Evolutionary conservation across 352 stramenopile genomes (phyloP).

Genomic region (Phytophthora ramorum): DNA sequence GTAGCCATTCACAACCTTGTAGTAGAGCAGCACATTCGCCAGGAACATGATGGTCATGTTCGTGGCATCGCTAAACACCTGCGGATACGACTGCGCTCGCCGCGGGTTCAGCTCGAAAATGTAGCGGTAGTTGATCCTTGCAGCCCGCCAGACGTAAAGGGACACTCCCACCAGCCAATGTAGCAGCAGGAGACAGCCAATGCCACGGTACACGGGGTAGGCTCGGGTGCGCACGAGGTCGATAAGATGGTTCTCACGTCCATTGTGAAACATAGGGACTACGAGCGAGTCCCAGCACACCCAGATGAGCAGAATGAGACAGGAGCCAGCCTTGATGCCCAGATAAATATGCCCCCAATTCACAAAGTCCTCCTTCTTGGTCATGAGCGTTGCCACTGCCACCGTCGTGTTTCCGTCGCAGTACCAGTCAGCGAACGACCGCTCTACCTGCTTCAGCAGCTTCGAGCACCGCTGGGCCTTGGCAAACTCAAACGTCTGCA

Average conservation of each 20-base stretch:
- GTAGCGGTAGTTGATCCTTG: slow-evolving; percentile 95
- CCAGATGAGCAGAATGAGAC: slow-evolving; percentile 89
- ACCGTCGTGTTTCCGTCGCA: slow-evolving; percentile 78
- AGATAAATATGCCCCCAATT: slow-evolving; percentile 88
- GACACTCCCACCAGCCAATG: slow-evolving; percentile 96
- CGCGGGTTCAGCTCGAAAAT: slow-evolving; percentile 95
- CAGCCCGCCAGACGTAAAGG: slow-evolving; percentile 91
- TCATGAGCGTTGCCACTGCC: slow-evolving; percentile 83
- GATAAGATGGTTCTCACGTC: slow-evolving; percentile 76
- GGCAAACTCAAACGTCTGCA: slow-evolving; percentile 70
- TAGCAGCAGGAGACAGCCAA: slow-evolving; percentile 94
- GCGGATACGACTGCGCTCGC: slow-evolving; percentile 80
- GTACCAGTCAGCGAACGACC: slow-evolving; percentile 75
- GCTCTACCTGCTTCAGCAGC: slow-evolving; percentile 66
- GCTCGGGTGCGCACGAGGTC: slow-evolving; percentile 79
- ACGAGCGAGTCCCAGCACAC: slow-evolving; percentile 96
- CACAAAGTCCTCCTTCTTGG: slow-evolving; percentile 74
- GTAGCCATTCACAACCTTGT: slow-evolving; percentile 94
- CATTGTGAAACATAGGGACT: slow-evolving; percentile 74
- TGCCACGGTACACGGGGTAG: slow-evolving; percentile 96
- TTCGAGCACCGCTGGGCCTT: slow-evolving; percentile 58
- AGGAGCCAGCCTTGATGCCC: slow-evolving; percentile 84
- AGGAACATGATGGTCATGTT: slow-evolving; percentile 97
- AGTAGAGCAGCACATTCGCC: slow-evolving; percentile 96
- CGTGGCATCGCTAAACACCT: slow-evolving; percentile 96